Conservation (phyloP, 805 yeast genomes). For the Candida stauntonica region DNA sequence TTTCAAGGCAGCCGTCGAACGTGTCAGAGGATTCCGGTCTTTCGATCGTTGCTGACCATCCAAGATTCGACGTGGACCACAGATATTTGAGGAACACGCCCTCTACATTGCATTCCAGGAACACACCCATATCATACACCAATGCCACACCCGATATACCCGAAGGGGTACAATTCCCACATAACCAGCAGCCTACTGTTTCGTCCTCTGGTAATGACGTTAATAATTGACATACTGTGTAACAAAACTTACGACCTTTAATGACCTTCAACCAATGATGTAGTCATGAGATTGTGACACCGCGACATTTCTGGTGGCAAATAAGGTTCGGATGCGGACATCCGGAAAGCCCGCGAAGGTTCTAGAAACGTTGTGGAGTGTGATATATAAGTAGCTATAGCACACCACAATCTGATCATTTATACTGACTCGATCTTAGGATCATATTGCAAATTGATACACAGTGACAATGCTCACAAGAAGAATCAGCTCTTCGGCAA, state of each 20-base stretch:
- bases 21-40: conserved; percentile 14
- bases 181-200: not conserved
- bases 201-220: not conserved
- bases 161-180: not conserved
- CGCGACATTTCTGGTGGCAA: not conserved
- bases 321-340: not conserved
- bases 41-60: conserved; percentile 24
- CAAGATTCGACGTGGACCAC: conserved; percentile 26
- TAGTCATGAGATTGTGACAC: too few species aligned
- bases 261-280: too few species aligned
- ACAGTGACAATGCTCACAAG: conserved; percentile 8
- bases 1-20: conserved; percentile 7
- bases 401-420: too few species aligned
- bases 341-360: not conserved
- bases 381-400: not conserved
- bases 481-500: conserved; percentile 2
- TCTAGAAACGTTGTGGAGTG: not conserved
- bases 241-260: not conserved
- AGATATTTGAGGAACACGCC: conserved; percentile 26
- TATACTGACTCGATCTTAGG: too few species aligned
- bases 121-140: conserved; percentile 11
- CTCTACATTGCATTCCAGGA: conserved; percentile 17
- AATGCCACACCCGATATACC: conserved; percentile 16
- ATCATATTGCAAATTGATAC: too few species aligned
- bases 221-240: not conserved